phyloP scores from a whole-genome alignment of 2,329 filamentous ascomycete genomes.

The Aspergillus pseudonomiae region DNA sequence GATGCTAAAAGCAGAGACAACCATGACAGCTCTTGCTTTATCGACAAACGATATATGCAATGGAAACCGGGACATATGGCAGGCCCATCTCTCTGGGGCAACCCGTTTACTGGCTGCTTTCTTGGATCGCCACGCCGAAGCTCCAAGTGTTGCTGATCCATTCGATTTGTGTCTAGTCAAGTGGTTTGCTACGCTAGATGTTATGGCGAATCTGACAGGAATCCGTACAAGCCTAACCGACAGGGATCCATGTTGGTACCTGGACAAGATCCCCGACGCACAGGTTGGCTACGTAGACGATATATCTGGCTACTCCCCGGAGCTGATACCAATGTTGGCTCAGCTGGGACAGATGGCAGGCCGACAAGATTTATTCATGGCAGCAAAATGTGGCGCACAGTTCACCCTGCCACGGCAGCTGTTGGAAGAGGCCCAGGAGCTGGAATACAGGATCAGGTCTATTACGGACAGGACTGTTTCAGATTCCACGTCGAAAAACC shows the following conservation, averaged over 20 bases:
- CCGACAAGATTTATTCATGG: not conserved
- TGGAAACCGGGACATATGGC: slow-evolving; percentile 32
- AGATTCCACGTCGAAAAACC: not conserved
- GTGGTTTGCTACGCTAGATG: slow-evolving; percentile 34
- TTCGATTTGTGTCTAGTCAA: slow-evolving; percentile 29
- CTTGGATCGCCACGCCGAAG: slow-evolving; percentile 16
- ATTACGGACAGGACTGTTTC: slow-evolving; percentile 15
- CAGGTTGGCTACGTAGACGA: slow-evolving; percentile 25
- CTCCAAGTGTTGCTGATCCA: slow-evolving; percentile 13
- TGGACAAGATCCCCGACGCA: slow-evolving; percentile 12
- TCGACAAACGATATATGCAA: slow-evolving; percentile 41
- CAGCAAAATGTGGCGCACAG: not conserved
- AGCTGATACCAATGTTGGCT: slow-evolving; percentile 30
- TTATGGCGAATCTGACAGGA: slow-evolving; percentile 31
- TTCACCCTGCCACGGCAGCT: not conserved
- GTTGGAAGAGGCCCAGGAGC: slow-evolving; percentile 6
- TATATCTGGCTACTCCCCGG: slow-evolving; percentile 34
- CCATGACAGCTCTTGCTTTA: slow-evolving; percentile 33
- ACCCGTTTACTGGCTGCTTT: slow-evolving; percentile 26
- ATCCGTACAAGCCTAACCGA: slow-evolving; percentile 10
- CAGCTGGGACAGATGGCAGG: slow-evolving; percentile 24
- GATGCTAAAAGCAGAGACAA: slow-evolving; percentile 25
- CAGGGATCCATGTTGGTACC: slow-evolving; percentile 13
- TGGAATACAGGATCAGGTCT: slow-evolving; percentile 17
- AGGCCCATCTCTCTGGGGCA: slow-evolving; percentile 30